These are phyloP conservation scores for Candida sp. DNA, from an alignment of 1,139 yeast genomes.

Conservation along the genomic window DNA sequence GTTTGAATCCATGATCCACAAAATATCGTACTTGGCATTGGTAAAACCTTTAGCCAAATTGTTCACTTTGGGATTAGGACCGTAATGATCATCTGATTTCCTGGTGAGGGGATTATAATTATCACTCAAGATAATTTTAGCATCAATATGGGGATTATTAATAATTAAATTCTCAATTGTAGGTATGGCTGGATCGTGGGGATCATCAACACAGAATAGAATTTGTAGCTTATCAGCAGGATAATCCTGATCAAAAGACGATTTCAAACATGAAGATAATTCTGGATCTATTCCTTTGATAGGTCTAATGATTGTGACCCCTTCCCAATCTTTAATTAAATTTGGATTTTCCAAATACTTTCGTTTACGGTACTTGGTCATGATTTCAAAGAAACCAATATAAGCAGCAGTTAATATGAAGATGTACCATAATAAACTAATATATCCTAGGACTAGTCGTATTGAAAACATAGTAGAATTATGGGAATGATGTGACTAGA, in stretches of 20 bases:
- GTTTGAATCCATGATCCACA: slow-evolving; percentile 90
- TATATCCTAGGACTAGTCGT: slow-evolving; percentile 9
- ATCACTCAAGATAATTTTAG: slow-evolving; percentile 52
- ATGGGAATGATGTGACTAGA: background rate
- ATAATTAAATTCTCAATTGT: slow-evolving; percentile 48
- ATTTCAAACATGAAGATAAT: slow-evolving; percentile 61
- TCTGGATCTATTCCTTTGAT: slow-evolving; percentile 83
- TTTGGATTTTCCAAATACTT: slow-evolving; percentile 6
- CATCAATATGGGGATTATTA: slow-evolving; percentile 56
- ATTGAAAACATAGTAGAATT: background rate
- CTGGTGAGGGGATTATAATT: slow-evolving; percentile 21
- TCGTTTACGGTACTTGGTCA: slow-evolving; percentile 29
- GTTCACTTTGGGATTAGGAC: slow-evolving; percentile 90
- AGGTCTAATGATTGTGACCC: slow-evolving; percentile 82
- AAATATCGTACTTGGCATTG: slow-evolving; percentile 63
- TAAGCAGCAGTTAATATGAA: slow-evolving; percentile 42
- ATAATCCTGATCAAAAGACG: slow-evolving; percentile 68
- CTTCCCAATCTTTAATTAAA: slow-evolving; percentile 32
- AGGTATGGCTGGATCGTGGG: slow-evolving; percentile 62
- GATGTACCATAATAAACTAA: slow-evolving; percentile 39
- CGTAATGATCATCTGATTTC: slow-evolving; percentile 47
- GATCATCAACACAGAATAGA: slow-evolving; percentile 70
- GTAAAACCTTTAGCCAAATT: slow-evolving; percentile 77
- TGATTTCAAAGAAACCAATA: slow-evolving; percentile 46
- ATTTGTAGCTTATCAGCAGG: slow-evolving; percentile 61